Conservation (phyloP, 306 rosid genomes). For the Boehmeria nivea region DNA sequence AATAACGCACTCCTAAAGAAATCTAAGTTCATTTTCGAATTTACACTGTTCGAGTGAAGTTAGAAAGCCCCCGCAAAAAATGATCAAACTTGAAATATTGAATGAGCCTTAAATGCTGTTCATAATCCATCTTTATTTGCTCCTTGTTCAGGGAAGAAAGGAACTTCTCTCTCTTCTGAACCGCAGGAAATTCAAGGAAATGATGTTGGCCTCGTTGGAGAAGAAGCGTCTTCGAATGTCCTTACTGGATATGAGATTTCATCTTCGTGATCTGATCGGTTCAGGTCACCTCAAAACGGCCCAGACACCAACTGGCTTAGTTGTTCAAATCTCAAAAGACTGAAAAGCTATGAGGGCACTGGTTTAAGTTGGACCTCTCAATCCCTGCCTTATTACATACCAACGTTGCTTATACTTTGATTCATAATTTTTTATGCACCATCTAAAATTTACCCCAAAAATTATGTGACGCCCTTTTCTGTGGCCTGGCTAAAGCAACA, state of each 20-base stretch:
- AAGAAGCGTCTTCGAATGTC: slow-evolving; percentile 76
- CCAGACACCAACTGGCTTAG: slow-evolving; percentile 65
- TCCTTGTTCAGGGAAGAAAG: slow-evolving; percentile 74
- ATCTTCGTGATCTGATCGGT: slow-evolving; percentile 87
- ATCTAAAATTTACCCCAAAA: too few species aligned
- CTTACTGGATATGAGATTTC: slow-evolving; percentile 75
- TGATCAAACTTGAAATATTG: too few species aligned
- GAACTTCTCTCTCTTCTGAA: slow-evolving; percentile 73
- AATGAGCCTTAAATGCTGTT: too few species aligned
- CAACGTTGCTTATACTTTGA: too few species aligned
- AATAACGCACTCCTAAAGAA: too few species aligned
- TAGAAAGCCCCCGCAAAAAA: too few species aligned
- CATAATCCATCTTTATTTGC: slow-evolving; percentile 4
- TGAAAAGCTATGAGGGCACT: slow-evolving; percentile 27
- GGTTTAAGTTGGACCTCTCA: slow-evolving; percentile 6
- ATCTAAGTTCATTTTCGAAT: too few species aligned
- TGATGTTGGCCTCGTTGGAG: slow-evolving; percentile 70
- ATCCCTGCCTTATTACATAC: not conserved
- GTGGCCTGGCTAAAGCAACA: too few species aligned
- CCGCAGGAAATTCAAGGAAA: slow-evolving; percentile 69
- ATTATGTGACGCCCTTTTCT: too few species aligned
- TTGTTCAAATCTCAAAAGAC: slow-evolving; percentile 67
- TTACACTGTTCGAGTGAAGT: too few species aligned
- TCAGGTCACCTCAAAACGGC: slow-evolving; percentile 64
- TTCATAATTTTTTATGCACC: too few species aligned